Conservation (phyloP, 2,329 filamentous ascomycete species). For the Malbranchea zuffiana region DNA sequence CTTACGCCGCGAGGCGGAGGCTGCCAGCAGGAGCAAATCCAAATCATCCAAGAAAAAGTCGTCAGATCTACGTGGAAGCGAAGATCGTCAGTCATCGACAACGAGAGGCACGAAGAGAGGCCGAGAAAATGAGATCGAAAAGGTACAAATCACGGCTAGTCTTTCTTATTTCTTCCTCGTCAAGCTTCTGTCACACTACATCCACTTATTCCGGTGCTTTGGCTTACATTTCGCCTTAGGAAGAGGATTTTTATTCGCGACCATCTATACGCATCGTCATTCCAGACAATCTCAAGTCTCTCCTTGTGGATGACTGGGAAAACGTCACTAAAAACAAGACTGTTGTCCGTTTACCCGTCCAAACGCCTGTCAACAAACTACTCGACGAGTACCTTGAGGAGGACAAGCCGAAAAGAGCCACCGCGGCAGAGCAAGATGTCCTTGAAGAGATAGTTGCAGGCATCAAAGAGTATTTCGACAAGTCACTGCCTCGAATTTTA, state of each 20-base stretch:
- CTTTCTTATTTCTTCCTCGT: neutral
- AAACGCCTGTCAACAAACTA: constrained; percentile 63
- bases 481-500: constrained; percentile 73
- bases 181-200: neutral
- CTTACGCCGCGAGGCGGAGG: constrained; percentile 34
- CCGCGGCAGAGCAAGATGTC: constrained; percentile 56
- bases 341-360: constrained; percentile 72
- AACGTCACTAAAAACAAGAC: constrained; percentile 93
- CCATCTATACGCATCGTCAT: constrained; percentile 79
- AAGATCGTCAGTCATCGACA: constrained; percentile 36
- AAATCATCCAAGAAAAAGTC: constrained; percentile 29
- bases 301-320: constrained; percentile 97
- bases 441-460: constrained; percentile 81
- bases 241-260: constrained; percentile 73
- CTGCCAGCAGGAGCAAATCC: constrained; percentile 24
- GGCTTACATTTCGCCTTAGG: constrained; percentile 43
- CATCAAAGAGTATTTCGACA: constrained; percentile 88
- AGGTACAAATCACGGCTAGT: constrained; percentile 24
- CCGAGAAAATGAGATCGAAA: constrained; percentile 39
- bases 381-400: constrained; percentile 68
- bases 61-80: constrained; percentile 34
- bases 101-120: constrained; percentile 35
- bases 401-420: constrained; percentile 48
- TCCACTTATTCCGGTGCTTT: constrained; percentile 1
- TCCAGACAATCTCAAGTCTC: constrained; percentile 79